Evolutionary conservation across 495 filamentous ascomycete genomes (phyloP), one percentile per base, ranked within the genome.

Genomic region (Filosporella fistucella): DNA sequence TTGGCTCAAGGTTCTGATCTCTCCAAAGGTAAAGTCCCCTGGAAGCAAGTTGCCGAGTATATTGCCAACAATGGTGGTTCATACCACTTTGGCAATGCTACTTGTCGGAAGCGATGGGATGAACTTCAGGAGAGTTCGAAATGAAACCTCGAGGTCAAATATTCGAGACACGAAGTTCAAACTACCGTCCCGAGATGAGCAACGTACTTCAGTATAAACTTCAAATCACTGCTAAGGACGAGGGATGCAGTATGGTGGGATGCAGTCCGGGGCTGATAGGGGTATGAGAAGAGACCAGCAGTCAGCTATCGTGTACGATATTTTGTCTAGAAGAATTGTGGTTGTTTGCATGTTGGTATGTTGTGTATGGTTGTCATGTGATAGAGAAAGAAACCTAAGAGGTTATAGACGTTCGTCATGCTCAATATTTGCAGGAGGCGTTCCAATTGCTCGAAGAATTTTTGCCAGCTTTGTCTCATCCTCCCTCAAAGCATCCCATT

Each of bases 51-150:
- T 3, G 76, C 82, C 1, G 75, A 86, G 49, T 84, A 86, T 48
- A 93, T 96, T 36, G 64, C 64, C 45, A 56, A 58, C 1, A 60
- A 85, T 48, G 91, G 89, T 13, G 90, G 88, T 0, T 84, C 80
- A 2, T 96, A 95, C 61, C 76, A 72, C 36, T 96, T 95, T 63
- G 89, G 88, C 1, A 82, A 89, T 62, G 81, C 87, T 2, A 95
- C 90, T 0, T 91, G 87, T 58, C 88, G 89, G 62, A 94, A 88
- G 71, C 87, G 89, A 59, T 96, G 83, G 75, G 69, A 81, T 48
- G 69, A 74, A 44, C 44, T 60, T 39, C 50, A 54, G 42, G 33
- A 9, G 29, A 3, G 29, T 42, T 7, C 24, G 30, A 14, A n/a
- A n/a, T 35, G 12, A 30, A 8, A 30, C 8, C n/a, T n/a, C n/a